Evolutionary conservation across 2,329 filamentous ascomycete species (phyloP), one percentile per base, ranked within the genome.

Genomic region (Elsinoe necatrix): DNA sequence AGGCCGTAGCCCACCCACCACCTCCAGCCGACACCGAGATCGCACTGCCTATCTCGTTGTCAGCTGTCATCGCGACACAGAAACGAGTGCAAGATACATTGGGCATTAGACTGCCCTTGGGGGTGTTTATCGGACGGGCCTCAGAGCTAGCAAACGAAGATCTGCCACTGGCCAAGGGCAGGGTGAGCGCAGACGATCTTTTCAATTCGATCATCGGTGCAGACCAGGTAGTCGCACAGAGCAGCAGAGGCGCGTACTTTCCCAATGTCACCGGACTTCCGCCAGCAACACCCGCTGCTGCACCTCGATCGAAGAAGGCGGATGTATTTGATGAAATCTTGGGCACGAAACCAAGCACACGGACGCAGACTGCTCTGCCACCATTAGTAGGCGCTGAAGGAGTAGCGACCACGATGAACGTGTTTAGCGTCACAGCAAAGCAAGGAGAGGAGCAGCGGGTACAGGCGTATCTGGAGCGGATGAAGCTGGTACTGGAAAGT

Each of bases 191-290:
- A 34, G 82, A 90, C 67, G 89, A 95, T 69, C 81, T 98, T 11
- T 97, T 97, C 73, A 84, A 96, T 68, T 84, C 92, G 65, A 78
- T 97, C 12, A 80, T 98, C 6, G 92, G 91, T 8, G 74, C 90
- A 18, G 73, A 80, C 63, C 73, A 75, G 57, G 76, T 80, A 58
- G 58, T 59, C 4, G 47, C 52, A 60, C 64, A 61, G 31, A 76
- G 81, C 29, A 78, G 67, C 69, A 82, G 69, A 73, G 90, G 75
- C 61, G 77, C 74, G 79, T 95, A 80, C 69, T 81, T 80, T 8
- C 90, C 91, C 1, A 83, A 89, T 66, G 82, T 95, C 63, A 78
- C 77, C 50, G 73, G 73, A 16, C 67, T 89, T 14, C 74, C 80
- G 37, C 68, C 65, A 14, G 55, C 64, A 5, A 56, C 41, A 43